phyloP scores from a whole-genome alignment of 441 rosid species.

The Pelargonium cotyledonis region DNA sequence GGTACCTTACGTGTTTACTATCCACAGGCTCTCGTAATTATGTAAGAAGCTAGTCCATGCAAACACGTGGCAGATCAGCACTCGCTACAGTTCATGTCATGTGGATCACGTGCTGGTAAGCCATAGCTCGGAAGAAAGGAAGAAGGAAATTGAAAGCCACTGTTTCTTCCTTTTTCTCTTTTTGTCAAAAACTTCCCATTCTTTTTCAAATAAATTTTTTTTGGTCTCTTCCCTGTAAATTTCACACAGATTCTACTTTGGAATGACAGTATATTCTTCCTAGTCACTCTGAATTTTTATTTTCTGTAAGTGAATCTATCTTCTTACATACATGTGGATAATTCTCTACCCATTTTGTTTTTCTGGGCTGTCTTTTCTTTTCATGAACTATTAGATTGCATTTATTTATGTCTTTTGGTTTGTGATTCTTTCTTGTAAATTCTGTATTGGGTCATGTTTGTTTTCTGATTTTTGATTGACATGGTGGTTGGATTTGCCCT shows the following conservation, averaged over 20 bases:
- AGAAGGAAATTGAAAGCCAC: background rate
- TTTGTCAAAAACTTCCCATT: background rate
- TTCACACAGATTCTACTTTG: background rate
- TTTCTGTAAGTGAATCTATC: constrained; percentile 5
- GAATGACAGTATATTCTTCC: background rate
- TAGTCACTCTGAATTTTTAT: background rate
- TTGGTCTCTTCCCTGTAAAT: background rate
- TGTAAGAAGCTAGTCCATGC: no score
- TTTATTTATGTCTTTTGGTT: background rate
- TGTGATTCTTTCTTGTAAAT: background rate
- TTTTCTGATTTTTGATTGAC: background rate
- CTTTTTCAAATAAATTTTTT: background rate
- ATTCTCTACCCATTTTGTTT: background rate
- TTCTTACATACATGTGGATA: no score
- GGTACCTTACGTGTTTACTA: no score
- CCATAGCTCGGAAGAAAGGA: background rate
- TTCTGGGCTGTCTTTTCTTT: background rate
- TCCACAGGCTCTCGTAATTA: no score
- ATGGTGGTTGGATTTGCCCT: background rate
- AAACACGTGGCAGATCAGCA: constrained; percentile 2
- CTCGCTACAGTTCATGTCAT: background rate
- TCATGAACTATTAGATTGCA: background rate
- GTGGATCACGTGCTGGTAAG: constrained; percentile 4
- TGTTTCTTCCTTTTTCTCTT: background rate
- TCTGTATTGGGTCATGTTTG: constrained; percentile 1